phyloP scores from a whole-genome alignment of 225 moss, liverwort and hornwort species.

The Physcomitrellopsis africana region DNA sequence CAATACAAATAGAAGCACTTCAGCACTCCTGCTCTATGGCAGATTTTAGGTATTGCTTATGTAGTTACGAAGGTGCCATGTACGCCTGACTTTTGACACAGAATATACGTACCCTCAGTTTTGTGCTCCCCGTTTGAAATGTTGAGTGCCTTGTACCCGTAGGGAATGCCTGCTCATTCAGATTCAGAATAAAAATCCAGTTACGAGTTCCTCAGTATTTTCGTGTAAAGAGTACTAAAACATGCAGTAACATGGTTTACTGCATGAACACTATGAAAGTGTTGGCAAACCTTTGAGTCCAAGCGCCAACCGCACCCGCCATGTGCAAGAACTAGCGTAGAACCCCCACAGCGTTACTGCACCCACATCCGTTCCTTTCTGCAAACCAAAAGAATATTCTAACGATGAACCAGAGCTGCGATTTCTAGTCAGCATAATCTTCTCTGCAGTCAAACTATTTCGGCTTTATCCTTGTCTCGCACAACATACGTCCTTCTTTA shows the following conservation, averaged over 20 bases:
- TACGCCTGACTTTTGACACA: neutral
- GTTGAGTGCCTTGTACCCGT: slow-evolving; percentile 57
- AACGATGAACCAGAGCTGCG: neutral
- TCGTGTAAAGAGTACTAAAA: neutral
- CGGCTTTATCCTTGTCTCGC: neutral
- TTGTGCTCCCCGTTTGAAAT: slow-evolving; percentile 50
- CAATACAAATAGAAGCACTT: slow-evolving; percentile 12
- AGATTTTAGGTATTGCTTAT: no score
- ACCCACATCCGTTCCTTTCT: slow-evolving; percentile 37
- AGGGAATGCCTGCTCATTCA: slow-evolving; percentile 67
- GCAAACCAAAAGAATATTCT: slow-evolving; percentile 15
- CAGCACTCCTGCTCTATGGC: no score
- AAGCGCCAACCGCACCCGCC: slow-evolving; percentile 86
- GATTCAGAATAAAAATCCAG: neutral
- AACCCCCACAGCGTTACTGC: slow-evolving; percentile 58
- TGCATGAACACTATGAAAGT: no score
- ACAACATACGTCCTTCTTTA: neutral
- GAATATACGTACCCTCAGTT: slow-evolving; percentile 48
- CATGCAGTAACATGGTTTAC: no score
- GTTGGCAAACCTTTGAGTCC: slow-evolving; percentile 67
- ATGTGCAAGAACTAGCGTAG: slow-evolving; percentile 63
- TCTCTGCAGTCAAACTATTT: neutral
- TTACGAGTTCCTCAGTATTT: neutral
- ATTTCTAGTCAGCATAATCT: neutral
- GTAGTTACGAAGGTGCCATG: slow-evolving; percentile 6